These are phyloP conservation scores for Stellera chamaejasme DNA, from an alignment of 345 rosid species.

Conservation along the genomic window DNA sequence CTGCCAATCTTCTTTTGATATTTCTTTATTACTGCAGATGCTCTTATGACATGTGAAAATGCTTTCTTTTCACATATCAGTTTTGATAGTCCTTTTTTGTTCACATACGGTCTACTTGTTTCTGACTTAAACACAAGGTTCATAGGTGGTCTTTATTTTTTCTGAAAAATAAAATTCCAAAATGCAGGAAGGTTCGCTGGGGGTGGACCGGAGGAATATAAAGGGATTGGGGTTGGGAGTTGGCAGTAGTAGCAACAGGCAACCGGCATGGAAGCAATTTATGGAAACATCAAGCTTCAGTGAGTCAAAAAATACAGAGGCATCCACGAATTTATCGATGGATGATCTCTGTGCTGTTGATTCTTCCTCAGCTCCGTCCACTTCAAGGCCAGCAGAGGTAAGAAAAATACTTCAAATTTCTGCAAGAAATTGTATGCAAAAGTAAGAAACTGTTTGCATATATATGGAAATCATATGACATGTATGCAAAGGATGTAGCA, in stretches of 20 bases:
- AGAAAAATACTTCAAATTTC: conserved; percentile 4
- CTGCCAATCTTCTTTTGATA: no score
- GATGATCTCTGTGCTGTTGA: conserved; percentile 63
- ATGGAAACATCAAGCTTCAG: conserved; percentile 47
- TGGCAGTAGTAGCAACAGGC: conserved; percentile 76
- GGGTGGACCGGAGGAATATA: conserved; percentile 64
- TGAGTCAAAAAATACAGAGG: conserved; percentile 71
- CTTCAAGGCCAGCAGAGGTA: conserved; percentile 83
- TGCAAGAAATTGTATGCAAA: no score
- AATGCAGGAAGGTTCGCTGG: conserved; percentile 53
- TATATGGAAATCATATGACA: no score
- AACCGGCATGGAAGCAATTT: conserved; percentile 55
- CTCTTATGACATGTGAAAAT: no score
- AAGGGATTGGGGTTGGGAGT: conserved; percentile 58
- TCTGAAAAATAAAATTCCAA: conserved; percentile 9
- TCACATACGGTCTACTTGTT: conserved; percentile 9
- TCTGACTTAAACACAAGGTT: not conserved
- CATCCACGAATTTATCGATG: conserved; percentile 47
- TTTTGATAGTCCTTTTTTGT: conserved; percentile 3
- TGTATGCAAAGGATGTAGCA: no score
- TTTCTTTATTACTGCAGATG: no score
- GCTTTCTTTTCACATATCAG: no score
- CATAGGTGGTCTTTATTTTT: not conserved
- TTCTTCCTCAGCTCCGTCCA: conserved; percentile 59
- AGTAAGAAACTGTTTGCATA: no score